Evolutionary conservation across 164 flowering plant species (phyloP), one percentile per base, ranked within the genome.

Genomic region (Dillenia suffruticosa): DNA sequence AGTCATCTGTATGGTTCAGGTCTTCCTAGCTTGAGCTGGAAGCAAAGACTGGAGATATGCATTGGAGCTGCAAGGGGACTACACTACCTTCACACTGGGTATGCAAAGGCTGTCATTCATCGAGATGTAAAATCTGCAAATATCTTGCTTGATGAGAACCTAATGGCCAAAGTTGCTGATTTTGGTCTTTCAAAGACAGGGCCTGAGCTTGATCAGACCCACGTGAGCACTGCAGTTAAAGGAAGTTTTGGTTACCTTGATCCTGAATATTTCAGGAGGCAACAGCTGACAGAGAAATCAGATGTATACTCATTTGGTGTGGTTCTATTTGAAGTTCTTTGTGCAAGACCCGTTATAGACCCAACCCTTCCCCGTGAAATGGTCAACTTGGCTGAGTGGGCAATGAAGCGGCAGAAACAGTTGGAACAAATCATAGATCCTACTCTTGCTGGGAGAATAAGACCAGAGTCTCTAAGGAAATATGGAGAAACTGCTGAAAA

Each of bases 261-360:
- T 72, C 93, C 96, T 1, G 96, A 89, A 61, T 89, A 89, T 64
- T 87, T 85, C 70, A 74, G 89, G 63, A 78, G 91, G 73, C 96
- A 87, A 56, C 91, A 85, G 62, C 77, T 89, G 57, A 87, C 96
- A 0, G 91, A 87, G 50, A 89, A 89, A 58, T 89, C 96, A 5
- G 96, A 89, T 74, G 93, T 89, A 13, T 89, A 89, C 73, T 87
- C 96, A 14, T 89, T 89, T 64, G 96, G 96, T 12, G 96, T 89
- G 15, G 96, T 89, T 32, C 60, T 89, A 65, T 77, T 89, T 49
- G 96, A 89, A 65, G 90, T 87, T 54, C 81, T 89, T 10, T 85
- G 93, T 59, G 93, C 87, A 1, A 77, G 93, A 61, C 93, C 96
- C 14, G 96, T 81, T 15, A 82, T 89, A 16, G 88, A 89, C 61